Evolutionary conservation across 306 rosid species (phyloP).

Genomic region (Biancaea sappan): DNA sequence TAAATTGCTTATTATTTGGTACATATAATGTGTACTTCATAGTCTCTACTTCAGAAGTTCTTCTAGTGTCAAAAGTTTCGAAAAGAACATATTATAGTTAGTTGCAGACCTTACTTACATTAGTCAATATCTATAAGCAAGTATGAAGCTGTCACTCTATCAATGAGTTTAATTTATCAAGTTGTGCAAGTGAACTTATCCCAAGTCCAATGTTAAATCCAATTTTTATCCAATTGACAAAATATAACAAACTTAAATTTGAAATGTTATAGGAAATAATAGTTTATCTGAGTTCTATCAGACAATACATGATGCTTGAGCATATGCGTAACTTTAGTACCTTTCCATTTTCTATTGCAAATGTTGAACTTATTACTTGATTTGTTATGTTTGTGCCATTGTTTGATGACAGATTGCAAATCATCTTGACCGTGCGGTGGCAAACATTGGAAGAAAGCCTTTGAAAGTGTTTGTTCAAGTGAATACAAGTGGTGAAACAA

Average conservation of each 20-base stretch:
- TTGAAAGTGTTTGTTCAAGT: constrained; percentile 86
- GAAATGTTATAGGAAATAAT: not conserved
- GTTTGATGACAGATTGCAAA: constrained; percentile 69
- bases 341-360: not conserved
- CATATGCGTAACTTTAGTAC: not conserved
- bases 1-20: not conserved
- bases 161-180: not conserved
- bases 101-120: not conserved
- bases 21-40: not conserved
- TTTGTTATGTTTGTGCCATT: not conserved
- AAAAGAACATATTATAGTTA: not conserved
- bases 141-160: not conserved
- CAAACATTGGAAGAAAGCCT: constrained; percentile 75
- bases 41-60: not conserved
- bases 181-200: not conserved
- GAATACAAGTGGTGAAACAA: constrained; percentile 95
- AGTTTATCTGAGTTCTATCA: not conserved
- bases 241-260: not conserved
- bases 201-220: not conserved
- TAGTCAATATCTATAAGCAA: not conserved
- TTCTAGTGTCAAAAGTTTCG: not conserved
- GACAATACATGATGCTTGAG: not conserved
- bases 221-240: not conserved
- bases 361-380: no score
- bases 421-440: constrained; percentile 69